Evolutionary conservation across 768 basidiomycete species (phyloP).

Genomic region (Udeniomyces megalosporus): DNA sequence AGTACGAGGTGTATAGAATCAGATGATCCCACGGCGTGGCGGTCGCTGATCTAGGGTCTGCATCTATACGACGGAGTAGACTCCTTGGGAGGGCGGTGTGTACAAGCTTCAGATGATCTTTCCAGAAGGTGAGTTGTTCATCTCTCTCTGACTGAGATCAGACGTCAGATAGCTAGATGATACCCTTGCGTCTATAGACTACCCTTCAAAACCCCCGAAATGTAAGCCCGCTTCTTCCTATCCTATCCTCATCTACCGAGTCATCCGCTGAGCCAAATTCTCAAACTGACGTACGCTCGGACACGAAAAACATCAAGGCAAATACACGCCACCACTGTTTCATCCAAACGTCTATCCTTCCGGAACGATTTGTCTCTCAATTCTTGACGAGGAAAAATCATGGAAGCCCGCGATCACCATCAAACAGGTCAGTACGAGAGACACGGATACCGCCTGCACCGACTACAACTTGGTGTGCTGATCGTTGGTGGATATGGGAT

Average conservation of each 20-base stretch:
- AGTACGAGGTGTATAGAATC: too few relatives aligned
- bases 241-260: too few relatives aligned
- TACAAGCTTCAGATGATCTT: conserved; percentile 89
- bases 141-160: neutral
- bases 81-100: conserved; percentile 90
- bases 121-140: conserved; percentile 59
- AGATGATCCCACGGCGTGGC: too few relatives aligned
- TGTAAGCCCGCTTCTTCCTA: too few relatives aligned
- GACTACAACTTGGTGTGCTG: too few relatives aligned
- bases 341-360: conserved; percentile 99
- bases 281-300: too few relatives aligned
- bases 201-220: conserved; percentile 88
- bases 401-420: conserved; percentile 99
- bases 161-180: neutral
- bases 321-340: conserved; percentile 88
- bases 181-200: conserved; percentile 39
- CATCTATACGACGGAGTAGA: too few relatives aligned
- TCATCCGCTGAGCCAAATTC: too few relatives aligned
- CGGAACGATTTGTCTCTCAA: conserved; percentile 93
- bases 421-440: conserved; percentile 63
- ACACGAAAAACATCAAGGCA: too few relatives aligned
- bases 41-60: too few relatives aligned
- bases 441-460: too few relatives aligned
- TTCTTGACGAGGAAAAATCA: conserved; percentile 93
- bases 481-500: too few relatives aligned